Percentiles rank a stretch among this genome's conserved stretches.
phyloP scores from a whole-genome alignment of 345 rosid species.

The Murraya koenigii region DNA sequence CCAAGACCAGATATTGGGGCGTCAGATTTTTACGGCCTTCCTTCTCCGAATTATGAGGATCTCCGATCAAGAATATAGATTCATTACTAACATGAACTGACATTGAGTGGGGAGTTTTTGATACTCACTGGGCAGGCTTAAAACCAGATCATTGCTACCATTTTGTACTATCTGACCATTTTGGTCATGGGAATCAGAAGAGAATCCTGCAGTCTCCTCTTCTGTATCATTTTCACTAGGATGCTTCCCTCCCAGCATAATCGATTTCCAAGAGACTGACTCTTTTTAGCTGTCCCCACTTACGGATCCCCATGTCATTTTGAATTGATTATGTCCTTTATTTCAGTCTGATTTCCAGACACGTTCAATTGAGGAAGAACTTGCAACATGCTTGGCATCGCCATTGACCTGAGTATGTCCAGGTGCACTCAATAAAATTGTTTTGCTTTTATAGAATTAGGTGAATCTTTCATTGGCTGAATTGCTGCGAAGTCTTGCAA shows the following conservation, averaged over 20 bases:
- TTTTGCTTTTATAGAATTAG: conserved; percentile 29
- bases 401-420: conserved; percentile 29
- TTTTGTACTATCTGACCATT: conserved; percentile 25
- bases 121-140: conserved; percentile 27
- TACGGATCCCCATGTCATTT: conserved; percentile 19
- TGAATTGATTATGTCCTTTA: conserved; percentile 28
- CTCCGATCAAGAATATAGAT: conserved; percentile 64
- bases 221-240: conserved; percentile 36
- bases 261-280: conserved; percentile 65
- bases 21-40: conserved; percentile 45
- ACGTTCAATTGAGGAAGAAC: conserved; percentile 29
- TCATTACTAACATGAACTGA: conserved; percentile 39
- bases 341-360: conserved; percentile 60
- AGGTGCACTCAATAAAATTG: conserved; percentile 26
- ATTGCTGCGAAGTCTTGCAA: conserved; percentile 38
- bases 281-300: conserved; percentile 50
- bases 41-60: conserved; percentile 43
- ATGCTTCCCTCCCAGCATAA: conserved; percentile 42
- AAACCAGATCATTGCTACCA: conserved; percentile 30
- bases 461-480: conserved; percentile 29
- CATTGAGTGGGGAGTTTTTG: conserved; percentile 33
- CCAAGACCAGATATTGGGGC: conserved; percentile 39
- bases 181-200: conserved; percentile 51
- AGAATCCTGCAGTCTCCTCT: conserved; percentile 44
- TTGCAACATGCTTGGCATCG: conserved; percentile 22